These are phyloP conservation scores for Tephrocybe sp. DNA, from an alignment of 768 basidiomycete species.

Conservation along the genomic window DNA sequence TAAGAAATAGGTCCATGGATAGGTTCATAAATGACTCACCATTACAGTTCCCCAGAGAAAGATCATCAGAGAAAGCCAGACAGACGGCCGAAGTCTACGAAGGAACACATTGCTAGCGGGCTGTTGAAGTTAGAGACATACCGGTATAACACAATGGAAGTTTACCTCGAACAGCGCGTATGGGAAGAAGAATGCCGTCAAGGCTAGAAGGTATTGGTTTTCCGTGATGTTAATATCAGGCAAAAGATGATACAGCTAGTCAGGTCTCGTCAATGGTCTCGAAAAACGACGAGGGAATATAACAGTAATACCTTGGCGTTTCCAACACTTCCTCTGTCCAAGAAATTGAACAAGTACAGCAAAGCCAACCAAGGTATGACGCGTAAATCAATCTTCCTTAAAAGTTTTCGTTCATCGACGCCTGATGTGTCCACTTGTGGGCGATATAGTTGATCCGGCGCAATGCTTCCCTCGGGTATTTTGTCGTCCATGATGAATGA, in stretches of 20 bases:
- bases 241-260: conserved; percentile 59
- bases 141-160: conserved; percentile 2
- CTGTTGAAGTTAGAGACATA: conserved; percentile 27
- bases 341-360: conserved; percentile 74
- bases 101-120: conserved; percentile 64
- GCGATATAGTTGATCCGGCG: conserved; percentile 37
- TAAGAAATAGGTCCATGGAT: not conserved
- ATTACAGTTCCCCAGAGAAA: conserved; percentile 49
- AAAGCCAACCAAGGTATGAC: conserved; percentile 77
- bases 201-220: conserved; percentile 63
- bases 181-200: conserved; percentile 77
- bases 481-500: conserved; percentile 17
- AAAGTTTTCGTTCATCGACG: conserved; percentile 54
- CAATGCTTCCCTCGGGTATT: conserved; percentile 17
- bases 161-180: conserved; percentile 70
- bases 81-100: conserved; percentile 59
- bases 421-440: conserved; percentile 51
- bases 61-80: conserved; percentile 60
- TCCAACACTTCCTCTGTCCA: conserved; percentile 67
- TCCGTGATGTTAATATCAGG: conserved; percentile 58
- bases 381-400: conserved; percentile 62
- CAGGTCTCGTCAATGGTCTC: conserved; percentile 1
- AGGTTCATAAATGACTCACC: conserved; percentile 25
- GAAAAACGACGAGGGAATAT: not conserved
- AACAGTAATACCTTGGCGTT: conserved; percentile 60